Evolutionary conservation across 305 asterid species (phyloP), one percentile per base, ranked within the genome.

Genomic region (Coffea humblotiana): DNA sequence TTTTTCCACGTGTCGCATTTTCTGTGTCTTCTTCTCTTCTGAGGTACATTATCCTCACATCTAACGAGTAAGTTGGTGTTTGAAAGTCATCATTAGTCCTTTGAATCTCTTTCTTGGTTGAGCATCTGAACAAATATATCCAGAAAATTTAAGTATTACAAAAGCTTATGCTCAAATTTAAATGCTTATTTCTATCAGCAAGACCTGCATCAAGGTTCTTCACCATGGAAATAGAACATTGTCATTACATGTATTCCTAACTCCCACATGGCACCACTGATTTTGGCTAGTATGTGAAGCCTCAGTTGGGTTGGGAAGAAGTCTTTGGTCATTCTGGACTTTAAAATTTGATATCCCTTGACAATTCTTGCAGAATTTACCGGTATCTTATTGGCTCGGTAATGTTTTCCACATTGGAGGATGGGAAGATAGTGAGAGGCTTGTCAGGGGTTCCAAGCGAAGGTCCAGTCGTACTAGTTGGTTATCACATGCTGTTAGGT

Each of bases 401-500:
- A 52, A 83, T 96, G 84, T 80, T 92, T 51, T 94, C 99, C 10
- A 96, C 98, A n/a, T 75, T 51, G 85, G 94, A 91, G 84, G 95
- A 96, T 72, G 98, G 99, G 65, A 88, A 81, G 81, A 88, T 93
- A 58, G 98, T 92, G 79, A 90, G 97, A 77, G 98, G 98, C 79
- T 87, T 96, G 40, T 86, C 86, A 0, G 99, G 98, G 81, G 91
- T 96, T 79, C 98, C 98, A 32, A 27, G 84, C 29, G 96, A 94
- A 81, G 98, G 99, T 58, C 99, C 99, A 1, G 98, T 93, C 64
- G 56, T 96, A 82, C 80, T 91, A 72, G 97, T 94, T 19, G 98
- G 99, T 80, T 88, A 96, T 84, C 99, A 96, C 94, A 96, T 94
- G 98, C 93, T 96, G 47, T 52, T 94, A 93, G 98, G 99, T 13